These are phyloP conservation scores for Parafenestella ontariensis DNA, from an alignment of 2,329 filamentous ascomycete genomes.

Conservation along the genomic window DNA sequence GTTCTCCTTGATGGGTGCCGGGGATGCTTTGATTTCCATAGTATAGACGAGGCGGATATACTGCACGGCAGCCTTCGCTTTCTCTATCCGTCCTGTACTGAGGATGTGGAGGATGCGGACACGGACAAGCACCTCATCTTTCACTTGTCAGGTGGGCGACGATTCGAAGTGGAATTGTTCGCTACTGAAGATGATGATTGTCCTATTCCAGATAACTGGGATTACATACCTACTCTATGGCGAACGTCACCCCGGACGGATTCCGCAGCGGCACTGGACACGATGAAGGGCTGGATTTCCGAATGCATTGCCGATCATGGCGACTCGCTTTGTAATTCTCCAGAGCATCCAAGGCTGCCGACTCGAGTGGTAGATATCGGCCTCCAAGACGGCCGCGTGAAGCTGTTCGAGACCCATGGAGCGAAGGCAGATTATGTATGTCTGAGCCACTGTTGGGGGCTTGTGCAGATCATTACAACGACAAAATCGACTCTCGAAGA, in stretches of 20 bases:
- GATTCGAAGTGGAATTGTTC: slow-evolving; percentile 5
- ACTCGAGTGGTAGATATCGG: slow-evolving; percentile 17
- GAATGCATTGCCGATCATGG: background rate
- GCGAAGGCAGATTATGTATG: slow-evolving; percentile 7
- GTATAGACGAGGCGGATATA: background rate
- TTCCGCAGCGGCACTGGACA: background rate
- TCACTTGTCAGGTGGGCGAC: background rate
- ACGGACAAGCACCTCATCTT: slow-evolving; percentile 4
- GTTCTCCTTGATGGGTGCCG: background rate
- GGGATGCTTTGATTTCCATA: background rate
- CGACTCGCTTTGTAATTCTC: background rate
- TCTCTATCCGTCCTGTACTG: slow-evolving; percentile 1
- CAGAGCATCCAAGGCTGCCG: slow-evolving; percentile 2
- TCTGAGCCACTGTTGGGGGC: slow-evolving; percentile 25
- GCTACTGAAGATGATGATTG: background rate
- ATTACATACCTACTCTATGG: background rate
- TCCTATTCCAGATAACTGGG: background rate
- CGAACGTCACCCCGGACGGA: slow-evolving; percentile 1
- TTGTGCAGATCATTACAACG: slow-evolving; percentile 8
- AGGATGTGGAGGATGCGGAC: slow-evolving; percentile 1
- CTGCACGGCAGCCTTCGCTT: slow-evolving; percentile 1
- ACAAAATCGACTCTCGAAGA: slow-evolving; percentile 1
- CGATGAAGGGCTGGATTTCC: background rate
- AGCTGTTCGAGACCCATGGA: slow-evolving; percentile 9
- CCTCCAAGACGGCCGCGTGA: background rate